Percentiles rank a stretch among this genome's conserved stretches.
Conservation (phyloP, 371 early-diverging fungal genomes). For the Mucor circinelloides region DNA sequence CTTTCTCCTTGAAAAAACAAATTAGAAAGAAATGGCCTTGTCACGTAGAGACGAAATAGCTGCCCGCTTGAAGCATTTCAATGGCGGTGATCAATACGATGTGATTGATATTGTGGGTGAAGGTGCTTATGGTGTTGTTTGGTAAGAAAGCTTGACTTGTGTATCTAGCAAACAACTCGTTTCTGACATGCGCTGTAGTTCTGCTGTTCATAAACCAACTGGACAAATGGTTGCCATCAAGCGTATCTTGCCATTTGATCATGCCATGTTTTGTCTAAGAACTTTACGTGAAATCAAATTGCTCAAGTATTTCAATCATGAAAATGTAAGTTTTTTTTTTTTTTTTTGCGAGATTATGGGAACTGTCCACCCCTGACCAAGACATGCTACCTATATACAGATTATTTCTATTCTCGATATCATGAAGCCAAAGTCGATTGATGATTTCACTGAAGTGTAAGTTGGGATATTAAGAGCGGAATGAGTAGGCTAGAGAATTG, state of each 20-base stretch:
- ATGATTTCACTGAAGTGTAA: slow-evolving; percentile 88
- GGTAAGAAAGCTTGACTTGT: slow-evolving; percentile 37
- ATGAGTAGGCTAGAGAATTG: not conserved
- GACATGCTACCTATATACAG: slow-evolving; percentile 49
- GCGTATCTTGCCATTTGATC: slow-evolving; percentile 87
- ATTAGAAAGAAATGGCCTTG: slow-evolving; percentile 8
- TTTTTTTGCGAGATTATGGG: too few relatives aligned
- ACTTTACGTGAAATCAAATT: slow-evolving; percentile 90
- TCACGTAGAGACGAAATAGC: slow-evolving; percentile 41
- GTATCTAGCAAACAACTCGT: not conserved
- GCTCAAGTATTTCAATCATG: slow-evolving; percentile 86
- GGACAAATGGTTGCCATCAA: slow-evolving; percentile 94
- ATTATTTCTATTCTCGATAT: slow-evolving; percentile 91
- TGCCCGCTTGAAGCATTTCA: slow-evolving; percentile 56
- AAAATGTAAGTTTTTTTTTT: slow-evolving; percentile 58
- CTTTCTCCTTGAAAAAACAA: not conserved
- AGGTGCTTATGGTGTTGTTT: slow-evolving; percentile 71
- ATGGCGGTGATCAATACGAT: slow-evolving; percentile 64
- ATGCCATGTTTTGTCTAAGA: slow-evolving; percentile 86
- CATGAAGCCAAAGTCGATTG: slow-evolving; percentile 73
- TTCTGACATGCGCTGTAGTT: slow-evolving; percentile 46
- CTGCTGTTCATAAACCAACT: slow-evolving; percentile 81
- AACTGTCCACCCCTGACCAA: not conserved
- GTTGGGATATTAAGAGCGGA: not conserved
- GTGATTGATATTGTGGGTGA: slow-evolving; percentile 63